A percentile compares a stretch with the other conserved stretches of the same genome.
These are phyloP conservation scores for Trichoderma koningii DNA, from an alignment of 2,329 filamentous ascomycete genomes.

Conservation along the genomic window DNA sequence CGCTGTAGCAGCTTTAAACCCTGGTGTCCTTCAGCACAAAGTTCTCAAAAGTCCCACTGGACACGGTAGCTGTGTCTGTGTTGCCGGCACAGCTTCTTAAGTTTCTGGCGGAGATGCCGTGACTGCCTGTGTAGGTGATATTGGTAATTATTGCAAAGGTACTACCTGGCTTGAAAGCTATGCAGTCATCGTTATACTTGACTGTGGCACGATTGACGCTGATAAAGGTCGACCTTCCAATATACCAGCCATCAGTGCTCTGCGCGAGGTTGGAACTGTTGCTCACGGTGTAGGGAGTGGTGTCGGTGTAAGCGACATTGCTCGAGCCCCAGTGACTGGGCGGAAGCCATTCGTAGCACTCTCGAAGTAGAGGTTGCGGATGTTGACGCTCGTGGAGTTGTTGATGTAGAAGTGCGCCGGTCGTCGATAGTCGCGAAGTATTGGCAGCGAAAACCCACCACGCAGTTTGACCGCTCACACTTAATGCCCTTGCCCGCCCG, in stretches of 20 bases:
- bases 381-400: too few relatives aligned
- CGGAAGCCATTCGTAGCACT: too few relatives aligned
- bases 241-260: background rate
- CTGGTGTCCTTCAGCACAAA: too few relatives aligned
- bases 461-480: background rate
- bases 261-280: background rate
- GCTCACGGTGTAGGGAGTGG: background rate
- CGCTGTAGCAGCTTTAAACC: too few relatives aligned
- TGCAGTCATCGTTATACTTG: background rate
- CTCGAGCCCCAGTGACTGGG: too few relatives aligned
- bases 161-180: slow-evolving; percentile 1
- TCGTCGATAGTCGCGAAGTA: background rate
- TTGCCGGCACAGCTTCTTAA: background rate
- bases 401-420: too few relatives aligned
- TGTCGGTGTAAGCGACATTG: background rate
- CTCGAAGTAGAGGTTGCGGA: too few relatives aligned
- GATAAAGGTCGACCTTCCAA: background rate
- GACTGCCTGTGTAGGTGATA: background rate
- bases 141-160: background rate
- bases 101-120: background rate
- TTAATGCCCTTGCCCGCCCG: background rate
- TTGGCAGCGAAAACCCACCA: background rate
- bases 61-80: too few relatives aligned
- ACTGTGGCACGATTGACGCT: background rate
- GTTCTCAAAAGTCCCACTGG: too few relatives aligned